Percentiles rank a stretch among this genome's conserved stretches.
Evolutionary conservation across 805 yeast genomes (phyloP).

Genomic region (Wickerhamiella sorbophila): DNA sequence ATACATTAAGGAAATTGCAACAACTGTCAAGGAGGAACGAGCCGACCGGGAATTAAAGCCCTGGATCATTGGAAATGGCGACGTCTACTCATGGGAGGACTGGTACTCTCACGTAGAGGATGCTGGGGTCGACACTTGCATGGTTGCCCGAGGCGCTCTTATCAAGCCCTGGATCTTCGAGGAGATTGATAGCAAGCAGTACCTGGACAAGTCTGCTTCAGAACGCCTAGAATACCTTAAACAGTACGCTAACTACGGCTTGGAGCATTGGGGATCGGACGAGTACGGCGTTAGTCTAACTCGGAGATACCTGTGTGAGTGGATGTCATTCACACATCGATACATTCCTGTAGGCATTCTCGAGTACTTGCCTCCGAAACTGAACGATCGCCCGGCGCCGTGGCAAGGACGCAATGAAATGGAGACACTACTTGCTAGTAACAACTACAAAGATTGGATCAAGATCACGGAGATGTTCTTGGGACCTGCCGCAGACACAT

Average conservation of each 20-base stretch:
- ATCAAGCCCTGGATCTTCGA: constrained; percentile 99
- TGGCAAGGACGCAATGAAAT: constrained; percentile 89
- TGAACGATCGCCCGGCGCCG: constrained; percentile 86
- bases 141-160: constrained; percentile 96
- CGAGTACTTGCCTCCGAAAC: constrained; percentile 72
- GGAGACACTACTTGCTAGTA: constrained; percentile 76
- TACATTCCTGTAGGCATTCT: constrained; percentile 89
- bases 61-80: constrained; percentile 91
- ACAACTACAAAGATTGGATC: constrained; percentile 88
- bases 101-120: constrained; percentile 62
- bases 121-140: constrained; percentile 73
- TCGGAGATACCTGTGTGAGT: constrained; percentile 87
- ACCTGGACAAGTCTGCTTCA: constrained; percentile 76
- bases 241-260: constrained; percentile 61
- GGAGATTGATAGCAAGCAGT: constrained; percentile 80
- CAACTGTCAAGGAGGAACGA: constrained; percentile 42
- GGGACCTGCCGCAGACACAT: constrained; percentile 66
- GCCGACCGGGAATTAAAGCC: constrained; percentile 51
- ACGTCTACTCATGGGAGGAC: constrained; percentile 71
- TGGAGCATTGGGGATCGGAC: constrained; percentile 97
- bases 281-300: constrained; percentile 82
- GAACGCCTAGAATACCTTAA: constrained; percentile 71
- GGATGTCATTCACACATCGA: constrained; percentile 83
- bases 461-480: constrained; percentile 88
- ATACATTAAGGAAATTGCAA: constrained; percentile 63